phyloP scores from a whole-genome alignment of 371 early-diverging fungal species.

The Rhizomucor pusillus region DNA sequence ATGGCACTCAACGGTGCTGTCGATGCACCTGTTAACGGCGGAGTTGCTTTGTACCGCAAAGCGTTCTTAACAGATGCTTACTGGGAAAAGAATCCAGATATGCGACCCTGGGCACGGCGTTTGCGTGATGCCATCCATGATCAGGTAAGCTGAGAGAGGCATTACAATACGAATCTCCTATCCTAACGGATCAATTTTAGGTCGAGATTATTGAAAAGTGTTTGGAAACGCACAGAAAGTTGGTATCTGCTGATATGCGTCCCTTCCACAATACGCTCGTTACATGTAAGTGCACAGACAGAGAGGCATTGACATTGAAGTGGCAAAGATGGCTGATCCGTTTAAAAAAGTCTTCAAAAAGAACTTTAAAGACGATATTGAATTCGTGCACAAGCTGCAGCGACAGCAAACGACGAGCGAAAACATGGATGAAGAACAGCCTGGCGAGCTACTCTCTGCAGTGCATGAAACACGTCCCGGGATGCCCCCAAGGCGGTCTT shows the following conservation, averaged over 20 bases:
- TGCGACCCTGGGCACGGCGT: conserved; percentile 44
- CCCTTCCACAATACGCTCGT: conserved; percentile 74
- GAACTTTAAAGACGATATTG: conserved; percentile 70
- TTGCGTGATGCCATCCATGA: conserved; percentile 62
- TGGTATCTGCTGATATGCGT: conserved; percentile 68
- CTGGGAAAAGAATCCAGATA: conserved; percentile 42
- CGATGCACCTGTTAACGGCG: conserved; percentile 88
- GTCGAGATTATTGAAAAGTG: conserved; percentile 63
- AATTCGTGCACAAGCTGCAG: conserved; percentile 27
- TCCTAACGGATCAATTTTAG: conserved; percentile 22
- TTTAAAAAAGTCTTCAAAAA: conserved; percentile 55
- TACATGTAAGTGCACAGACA: conserved; percentile 46
- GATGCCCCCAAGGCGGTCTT: conserved; percentile 6
- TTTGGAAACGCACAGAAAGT: conserved; percentile 58
- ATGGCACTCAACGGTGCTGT: conserved; percentile 84
- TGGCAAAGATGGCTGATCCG: not conserved
- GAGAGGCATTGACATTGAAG: not conserved
- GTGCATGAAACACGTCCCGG: not conserved
- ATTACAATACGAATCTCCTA: no score
- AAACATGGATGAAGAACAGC: conserved; percentile 15
- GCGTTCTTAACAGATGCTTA: conserved; percentile 63
- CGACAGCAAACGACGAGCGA: conserved; percentile 7
- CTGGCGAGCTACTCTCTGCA: conserved; percentile 4
- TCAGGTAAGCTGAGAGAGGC: conserved; percentile 43
- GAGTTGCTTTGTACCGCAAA: conserved; percentile 71